Evolutionary conservation across 2,329 filamentous ascomycete genomes (phyloP).

Genomic region (Arthrinium puccinioides): DNA sequence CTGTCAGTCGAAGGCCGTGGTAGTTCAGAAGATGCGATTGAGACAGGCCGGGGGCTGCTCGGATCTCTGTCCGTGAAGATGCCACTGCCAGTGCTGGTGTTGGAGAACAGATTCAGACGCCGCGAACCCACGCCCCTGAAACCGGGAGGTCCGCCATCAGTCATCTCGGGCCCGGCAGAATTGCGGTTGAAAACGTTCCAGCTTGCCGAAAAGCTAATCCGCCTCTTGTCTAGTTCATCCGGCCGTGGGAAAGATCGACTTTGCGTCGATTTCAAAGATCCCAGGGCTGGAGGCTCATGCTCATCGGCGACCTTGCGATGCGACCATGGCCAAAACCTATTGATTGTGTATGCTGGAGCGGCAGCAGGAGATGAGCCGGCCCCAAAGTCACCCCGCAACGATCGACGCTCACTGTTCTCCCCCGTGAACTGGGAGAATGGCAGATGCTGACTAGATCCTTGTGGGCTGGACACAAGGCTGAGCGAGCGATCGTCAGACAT

Average conservation of each 20-base stretch:
- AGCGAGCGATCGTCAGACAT: constrained; percentile 50
- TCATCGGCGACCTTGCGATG: constrained; percentile 54
- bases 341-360: constrained; percentile 27
- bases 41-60: constrained; percentile 58
- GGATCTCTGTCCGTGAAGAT: constrained; percentile 47
- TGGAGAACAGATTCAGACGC: constrained; percentile 18
- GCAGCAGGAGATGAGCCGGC: constrained; percentile 33
- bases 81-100: constrained; percentile 41
- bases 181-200: constrained; percentile 53
- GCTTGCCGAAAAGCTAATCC: constrained; percentile 48
- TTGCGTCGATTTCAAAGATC: constrained; percentile 62
- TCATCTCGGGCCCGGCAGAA: constrained; percentile 38
- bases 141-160: constrained; percentile 22
- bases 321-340: constrained; percentile 53
- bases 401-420: constrained; percentile 38
- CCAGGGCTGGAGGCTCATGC: constrained; percentile 55
- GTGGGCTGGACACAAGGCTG: constrained; percentile 54
- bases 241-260: constrained; percentile 70
- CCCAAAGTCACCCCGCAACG: constrained; percentile 27
- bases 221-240: constrained; percentile 47
- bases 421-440: constrained; percentile 42
- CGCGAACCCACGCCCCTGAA: constrained; percentile 18
- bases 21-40: constrained; percentile 62
- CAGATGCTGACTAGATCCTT: constrained; percentile 51
- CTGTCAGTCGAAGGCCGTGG: constrained; percentile 75